Conservation (phyloP, 164 flowering plant species). For the Stephania japonica region DNA sequence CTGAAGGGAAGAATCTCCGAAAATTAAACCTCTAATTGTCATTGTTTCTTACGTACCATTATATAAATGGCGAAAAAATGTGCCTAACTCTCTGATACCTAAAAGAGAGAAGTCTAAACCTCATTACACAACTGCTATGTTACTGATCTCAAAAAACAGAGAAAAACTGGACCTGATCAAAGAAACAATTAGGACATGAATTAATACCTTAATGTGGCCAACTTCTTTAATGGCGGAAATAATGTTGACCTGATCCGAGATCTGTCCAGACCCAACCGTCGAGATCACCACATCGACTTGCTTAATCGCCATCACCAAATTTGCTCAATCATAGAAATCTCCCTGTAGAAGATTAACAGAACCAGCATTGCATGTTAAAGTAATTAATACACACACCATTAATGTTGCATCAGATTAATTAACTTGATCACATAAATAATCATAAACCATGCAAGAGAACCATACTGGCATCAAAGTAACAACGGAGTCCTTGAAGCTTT, state of each 20-base stretch:
- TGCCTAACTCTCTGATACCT: not conserved
- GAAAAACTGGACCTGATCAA: not conserved
- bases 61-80: not conserved
- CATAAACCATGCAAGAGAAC: not conserved
- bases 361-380: not conserved
- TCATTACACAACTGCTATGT: not conserved
- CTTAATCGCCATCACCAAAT: conserved; percentile 56
- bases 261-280: conserved; percentile 33
- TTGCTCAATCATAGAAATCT: conserved; percentile 52
- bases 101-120: not conserved
- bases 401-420: no score
- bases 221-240: conserved; percentile 68
- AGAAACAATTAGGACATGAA: no score
- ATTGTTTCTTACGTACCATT: not conserved
- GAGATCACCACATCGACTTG: conserved; percentile 75
- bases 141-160: not conserved
- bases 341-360: conserved; percentile 32
- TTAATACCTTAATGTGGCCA: conserved; percentile 48
- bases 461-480: conserved; percentile 33
- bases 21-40: not conserved
- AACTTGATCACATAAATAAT: no score
- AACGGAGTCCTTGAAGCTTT: conserved; percentile 42
- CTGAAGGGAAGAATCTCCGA: conserved; percentile 63
- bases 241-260: conserved; percentile 49
- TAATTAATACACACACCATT: not conserved